Conservation (phyloP, 1,139 yeast genomes). For the Nakaseomyces delphensis region DNA sequence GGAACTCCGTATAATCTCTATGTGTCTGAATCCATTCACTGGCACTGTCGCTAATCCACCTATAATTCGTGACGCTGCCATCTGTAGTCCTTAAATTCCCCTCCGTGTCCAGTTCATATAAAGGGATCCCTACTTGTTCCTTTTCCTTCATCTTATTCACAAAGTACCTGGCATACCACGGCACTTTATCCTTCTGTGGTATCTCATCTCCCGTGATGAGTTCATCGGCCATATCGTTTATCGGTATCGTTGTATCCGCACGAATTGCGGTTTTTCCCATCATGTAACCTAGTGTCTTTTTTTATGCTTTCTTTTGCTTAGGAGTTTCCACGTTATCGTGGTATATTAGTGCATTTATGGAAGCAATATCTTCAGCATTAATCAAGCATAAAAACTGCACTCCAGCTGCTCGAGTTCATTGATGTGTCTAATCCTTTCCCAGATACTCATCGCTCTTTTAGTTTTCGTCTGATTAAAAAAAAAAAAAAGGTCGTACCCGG, state of each 20-base stretch:
- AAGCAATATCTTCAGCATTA: too few species aligned
- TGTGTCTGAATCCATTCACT: constrained; percentile 1
- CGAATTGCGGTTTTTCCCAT: too few species aligned
- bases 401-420: too few species aligned
- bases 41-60: background rate
- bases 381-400: too few species aligned
- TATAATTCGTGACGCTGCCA: constrained; percentile 18
- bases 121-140: constrained; percentile 25
- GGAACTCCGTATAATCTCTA: too few species aligned
- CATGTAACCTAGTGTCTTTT: background rate
- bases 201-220: background rate
- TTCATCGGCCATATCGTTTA: background rate
- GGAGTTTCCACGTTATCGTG: background rate
- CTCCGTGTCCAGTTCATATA: constrained; percentile 18
- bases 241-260: background rate
- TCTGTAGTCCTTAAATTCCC: constrained; percentile 13
- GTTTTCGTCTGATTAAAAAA: background rate
- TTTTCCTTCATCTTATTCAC: constrained; percentile 13
- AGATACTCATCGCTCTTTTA: too few species aligned
- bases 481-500: constrained; percentile 76
- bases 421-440: too few species aligned
- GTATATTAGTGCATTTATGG: too few species aligned
- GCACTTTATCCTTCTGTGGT: constrained; percentile 6
- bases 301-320: background rate
- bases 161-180: constrained; percentile 33